A percentile compares a stretch with the other conserved stretches of the same genome.
These are phyloP conservation scores for Blastomyces percursus DNA, from an alignment of 2,329 filamentous ascomycete species.

Conservation along the genomic window DNA sequence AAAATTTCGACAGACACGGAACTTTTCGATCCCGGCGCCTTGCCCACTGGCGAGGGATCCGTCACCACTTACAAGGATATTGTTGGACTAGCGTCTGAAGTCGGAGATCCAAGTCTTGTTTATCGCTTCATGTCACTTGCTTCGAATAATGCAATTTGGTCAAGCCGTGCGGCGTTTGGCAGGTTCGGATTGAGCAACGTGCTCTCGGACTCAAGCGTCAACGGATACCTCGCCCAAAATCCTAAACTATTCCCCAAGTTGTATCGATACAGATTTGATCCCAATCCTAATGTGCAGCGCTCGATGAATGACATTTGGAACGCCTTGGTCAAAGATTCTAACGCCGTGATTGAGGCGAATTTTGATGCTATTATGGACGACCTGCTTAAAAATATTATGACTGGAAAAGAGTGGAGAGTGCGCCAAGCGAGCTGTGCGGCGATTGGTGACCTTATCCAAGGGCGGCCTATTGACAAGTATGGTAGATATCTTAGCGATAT, in stretches of 20 bases:
- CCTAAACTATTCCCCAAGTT: conserved; percentile 93
- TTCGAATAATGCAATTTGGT: conserved; percentile 93
- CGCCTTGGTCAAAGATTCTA: conserved; percentile 81
- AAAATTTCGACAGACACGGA: conserved; percentile 87
- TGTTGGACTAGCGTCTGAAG: conserved; percentile 86
- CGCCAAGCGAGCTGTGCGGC: conserved; percentile 87
- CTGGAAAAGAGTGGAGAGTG: conserved; percentile 81
- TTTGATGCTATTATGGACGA: conserved; percentile 87
- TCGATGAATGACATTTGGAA: conserved; percentile 99
- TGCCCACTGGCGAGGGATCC: conserved; percentile 83
- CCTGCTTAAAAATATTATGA: conserved; percentile 67
- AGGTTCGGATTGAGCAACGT: conserved; percentile 87
- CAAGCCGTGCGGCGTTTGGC: conserved; percentile 90
- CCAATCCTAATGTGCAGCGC: conserved; percentile 79
- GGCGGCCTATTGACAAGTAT: conserved; percentile 63
- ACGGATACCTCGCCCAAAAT: conserved; percentile 61
- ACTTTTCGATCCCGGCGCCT: conserved; percentile 78
- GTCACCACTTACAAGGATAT: conserved; percentile 98
- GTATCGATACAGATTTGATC: conserved; percentile 89
- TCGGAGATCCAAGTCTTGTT: conserved; percentile 88
- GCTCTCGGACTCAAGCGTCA: conserved; percentile 66
- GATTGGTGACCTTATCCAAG: conserved; percentile 76
- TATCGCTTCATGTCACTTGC: conserved; percentile 98
- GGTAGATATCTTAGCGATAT: conserved; percentile 75
- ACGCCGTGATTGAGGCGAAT: conserved; percentile 61